Evolutionary conservation across 2,329 filamentous ascomycete species (phyloP).

Genomic region (Fusarium kyushuense): DNA sequence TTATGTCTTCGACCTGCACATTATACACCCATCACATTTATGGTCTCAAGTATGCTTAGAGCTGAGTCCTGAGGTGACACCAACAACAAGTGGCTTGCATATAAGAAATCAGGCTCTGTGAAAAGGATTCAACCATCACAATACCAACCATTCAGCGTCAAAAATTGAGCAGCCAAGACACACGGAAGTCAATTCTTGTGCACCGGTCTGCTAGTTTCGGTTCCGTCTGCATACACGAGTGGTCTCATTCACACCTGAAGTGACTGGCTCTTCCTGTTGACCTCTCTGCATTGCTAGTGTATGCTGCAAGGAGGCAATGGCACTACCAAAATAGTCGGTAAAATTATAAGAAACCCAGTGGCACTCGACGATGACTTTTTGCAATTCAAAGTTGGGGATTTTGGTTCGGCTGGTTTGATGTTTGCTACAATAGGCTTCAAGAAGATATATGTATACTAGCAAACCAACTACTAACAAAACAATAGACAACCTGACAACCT

Average conservation of each 20-base stretch:
- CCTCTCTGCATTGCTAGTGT: background rate
- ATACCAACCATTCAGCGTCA: constrained; percentile 2
- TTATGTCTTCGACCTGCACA: background rate
- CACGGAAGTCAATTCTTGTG: background rate
- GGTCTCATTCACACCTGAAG: background rate
- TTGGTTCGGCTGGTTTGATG: background rate
- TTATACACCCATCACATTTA: constrained; percentile 1
- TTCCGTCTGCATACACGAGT: background rate
- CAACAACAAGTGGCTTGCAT: constrained; percentile 16
- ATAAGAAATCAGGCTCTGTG: constrained; percentile 12
- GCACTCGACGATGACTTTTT: background rate
- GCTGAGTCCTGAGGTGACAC: constrained; percentile 8
- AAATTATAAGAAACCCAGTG: background rate
- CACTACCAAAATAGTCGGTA: background rate
- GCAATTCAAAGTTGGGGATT: background rate
- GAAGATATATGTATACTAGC: background rate
- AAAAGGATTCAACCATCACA: background rate
- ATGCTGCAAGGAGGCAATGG: background rate
- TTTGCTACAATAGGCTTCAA: background rate
- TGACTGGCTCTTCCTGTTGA: background rate
- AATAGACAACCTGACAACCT: background rate
- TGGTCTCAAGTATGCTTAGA: background rate
- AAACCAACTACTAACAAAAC: background rate
- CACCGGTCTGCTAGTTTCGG: background rate
- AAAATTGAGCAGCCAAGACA: background rate